Conservation (phyloP, 139 green algal species). For the Auxenochlorella pyrenoidosa region DNA sequence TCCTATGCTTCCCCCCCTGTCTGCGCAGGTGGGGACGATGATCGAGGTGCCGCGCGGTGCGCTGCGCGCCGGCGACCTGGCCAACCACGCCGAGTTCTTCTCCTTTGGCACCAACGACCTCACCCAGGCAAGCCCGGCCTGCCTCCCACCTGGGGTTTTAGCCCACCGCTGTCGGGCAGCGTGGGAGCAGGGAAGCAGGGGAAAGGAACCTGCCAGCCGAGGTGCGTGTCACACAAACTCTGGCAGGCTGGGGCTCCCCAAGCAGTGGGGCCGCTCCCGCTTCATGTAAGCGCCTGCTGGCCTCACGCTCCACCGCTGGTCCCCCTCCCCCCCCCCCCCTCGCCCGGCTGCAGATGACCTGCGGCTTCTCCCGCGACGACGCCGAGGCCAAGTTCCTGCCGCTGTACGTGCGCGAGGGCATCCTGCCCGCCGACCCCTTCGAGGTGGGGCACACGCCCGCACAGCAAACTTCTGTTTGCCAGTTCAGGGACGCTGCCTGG, state of each 20-base stretch:
- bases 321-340: not conserved
- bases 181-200: too few species aligned
- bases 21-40: slow-evolving; percentile 81
- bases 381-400: slow-evolving; percentile 88
- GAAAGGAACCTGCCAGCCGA: too few species aligned
- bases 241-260: too few species aligned
- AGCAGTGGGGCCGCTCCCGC: too few species aligned
- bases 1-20: not conserved
- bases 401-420: slow-evolving; percentile 71
- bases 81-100: slow-evolving; percentile 90
- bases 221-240: too few species aligned
- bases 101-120: slow-evolving; percentile 95
- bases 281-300: too few species aligned
- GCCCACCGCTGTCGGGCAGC: too few species aligned
- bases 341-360: slow-evolving; percentile 58
- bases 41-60: slow-evolving; percentile 92
- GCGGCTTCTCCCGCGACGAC: slow-evolving; percentile 91
- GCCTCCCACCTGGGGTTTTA: too few species aligned
- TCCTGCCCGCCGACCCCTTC: slow-evolving; percentile 87
- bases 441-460: slow-evolving; percentile 39
- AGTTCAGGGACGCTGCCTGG: too few species aligned
- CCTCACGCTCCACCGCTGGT: too few species aligned
- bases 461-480: too few species aligned
- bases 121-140: slow-evolving; percentile 70
- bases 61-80: slow-evolving; percentile 82